Conservation (phyloP, 2,329 filamentous ascomycete genomes). For the Chrysosporium queenslandicum region DNA sequence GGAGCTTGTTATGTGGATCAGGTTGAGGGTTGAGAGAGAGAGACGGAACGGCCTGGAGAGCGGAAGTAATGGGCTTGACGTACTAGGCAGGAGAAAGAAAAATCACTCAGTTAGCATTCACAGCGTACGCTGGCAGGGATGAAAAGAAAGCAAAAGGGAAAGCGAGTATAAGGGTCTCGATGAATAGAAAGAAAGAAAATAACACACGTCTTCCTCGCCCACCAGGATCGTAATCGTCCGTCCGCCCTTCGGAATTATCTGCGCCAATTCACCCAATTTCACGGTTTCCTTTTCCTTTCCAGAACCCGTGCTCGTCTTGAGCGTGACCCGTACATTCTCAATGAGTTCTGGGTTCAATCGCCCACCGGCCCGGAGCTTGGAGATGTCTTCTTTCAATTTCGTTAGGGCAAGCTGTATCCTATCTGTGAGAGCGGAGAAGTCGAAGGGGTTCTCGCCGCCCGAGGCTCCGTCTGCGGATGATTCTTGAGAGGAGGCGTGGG, state of each 20-base stretch:
- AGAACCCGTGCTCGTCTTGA: constrained; percentile 45
- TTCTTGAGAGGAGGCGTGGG: constrained; percentile 33
- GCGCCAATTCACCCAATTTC: constrained; percentile 53
- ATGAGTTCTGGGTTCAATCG: constrained; percentile 53
- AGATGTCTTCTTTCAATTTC: constrained; percentile 51
- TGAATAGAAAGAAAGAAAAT: neutral
- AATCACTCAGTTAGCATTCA: neutral
- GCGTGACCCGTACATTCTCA: constrained; percentile 51
- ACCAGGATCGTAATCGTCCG: constrained; percentile 52
- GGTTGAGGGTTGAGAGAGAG: constrained; percentile 37
- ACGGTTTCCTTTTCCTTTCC: constrained; percentile 42
- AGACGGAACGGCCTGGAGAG: constrained; percentile 34
- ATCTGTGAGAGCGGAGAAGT: constrained; percentile 49
- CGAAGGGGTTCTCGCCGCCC: constrained; percentile 46
- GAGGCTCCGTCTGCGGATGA: constrained; percentile 26
- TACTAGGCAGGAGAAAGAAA: constrained; percentile 24
- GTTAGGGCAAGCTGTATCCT: constrained; percentile 48
- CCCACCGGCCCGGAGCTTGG: constrained; percentile 53
- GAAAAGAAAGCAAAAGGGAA: neutral
- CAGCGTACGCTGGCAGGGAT: no score
- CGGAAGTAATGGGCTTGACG: constrained; percentile 37
- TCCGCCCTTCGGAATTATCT: constrained; percentile 56
- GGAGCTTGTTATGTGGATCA: constrained; percentile 36
- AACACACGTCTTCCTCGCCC: constrained; percentile 52
- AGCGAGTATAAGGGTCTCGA: neutral